Percentiles rank a stretch among this genome's conserved stretches.
Evolutionary conservation across 2,329 filamentous ascomycete genomes (phyloP).

Genomic region (Cordyceps javanica): DNA sequence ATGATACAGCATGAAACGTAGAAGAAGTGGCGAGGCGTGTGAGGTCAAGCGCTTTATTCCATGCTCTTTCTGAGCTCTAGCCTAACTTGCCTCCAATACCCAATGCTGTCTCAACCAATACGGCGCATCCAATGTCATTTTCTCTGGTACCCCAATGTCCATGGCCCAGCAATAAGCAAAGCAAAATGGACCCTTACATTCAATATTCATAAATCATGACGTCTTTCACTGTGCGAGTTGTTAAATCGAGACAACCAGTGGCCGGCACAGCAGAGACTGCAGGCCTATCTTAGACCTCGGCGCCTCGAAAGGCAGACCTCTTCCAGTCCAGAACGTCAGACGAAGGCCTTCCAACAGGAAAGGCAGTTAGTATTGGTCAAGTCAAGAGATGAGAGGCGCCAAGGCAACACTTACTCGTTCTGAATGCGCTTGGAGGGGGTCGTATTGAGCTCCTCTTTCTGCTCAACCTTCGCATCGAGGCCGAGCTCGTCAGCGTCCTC

Average conservation of each 20-base stretch:
- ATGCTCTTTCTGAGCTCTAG: not conserved
- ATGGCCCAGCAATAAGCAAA: not conserved
- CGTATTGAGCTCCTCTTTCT: constrained; percentile 15
- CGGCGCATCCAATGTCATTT: not conserved
- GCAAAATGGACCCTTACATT: not conserved
- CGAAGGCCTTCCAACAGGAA: not conserved
- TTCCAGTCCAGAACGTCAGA: not conserved
- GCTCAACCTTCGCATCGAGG: constrained; percentile 19
- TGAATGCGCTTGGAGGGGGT: constrained; percentile 21
- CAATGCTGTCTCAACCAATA: not conserved
- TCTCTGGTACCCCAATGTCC: not conserved
- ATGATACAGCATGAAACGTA: no score
- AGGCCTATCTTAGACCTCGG: not conserved
- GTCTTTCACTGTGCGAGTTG: not conserved
- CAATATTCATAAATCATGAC: not conserved
- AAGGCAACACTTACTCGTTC: not conserved
- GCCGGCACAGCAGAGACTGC: not conserved
- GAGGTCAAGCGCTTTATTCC: not conserved
- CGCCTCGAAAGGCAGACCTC: not conserved
- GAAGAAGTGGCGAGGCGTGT: not conserved
- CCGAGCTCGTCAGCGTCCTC: constrained; percentile 12
- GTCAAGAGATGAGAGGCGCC: no score
- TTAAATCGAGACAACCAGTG: not conserved
- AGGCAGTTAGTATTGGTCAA: not conserved
- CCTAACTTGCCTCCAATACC: not conserved